A percentile compares a stretch with the other conserved stretches of the same genome.
Conservation (phyloP, 257 asterid genomes). For the Cruciata laevipes region DNA sequence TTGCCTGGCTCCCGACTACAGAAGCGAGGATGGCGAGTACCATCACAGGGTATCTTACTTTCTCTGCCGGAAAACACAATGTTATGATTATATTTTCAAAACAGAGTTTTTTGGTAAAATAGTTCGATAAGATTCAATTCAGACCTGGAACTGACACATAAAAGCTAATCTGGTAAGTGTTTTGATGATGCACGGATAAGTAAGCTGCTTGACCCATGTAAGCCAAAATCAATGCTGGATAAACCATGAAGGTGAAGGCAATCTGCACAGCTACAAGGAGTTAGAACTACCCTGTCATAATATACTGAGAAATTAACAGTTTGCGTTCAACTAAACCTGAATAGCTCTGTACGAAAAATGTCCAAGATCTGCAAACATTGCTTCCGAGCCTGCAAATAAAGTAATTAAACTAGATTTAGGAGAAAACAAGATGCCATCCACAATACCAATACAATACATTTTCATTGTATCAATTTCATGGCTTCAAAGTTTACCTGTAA, state of each 20-base stretch:
- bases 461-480: not conserved
- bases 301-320: not conserved
- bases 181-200: slow-evolving; percentile 75
- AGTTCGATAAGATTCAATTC: not conserved
- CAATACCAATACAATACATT: not conserved
- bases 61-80: slow-evolving; percentile 31
- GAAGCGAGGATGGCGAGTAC: slow-evolving; percentile 87
- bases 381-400: slow-evolving; percentile 72
- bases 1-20: slow-evolving; percentile 96
- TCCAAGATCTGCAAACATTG: slow-evolving; percentile 99
- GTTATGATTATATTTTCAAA: not conserved
- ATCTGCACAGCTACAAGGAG: slow-evolving; percentile 43
- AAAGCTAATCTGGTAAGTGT: slow-evolving; percentile 66
- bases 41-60: slow-evolving; percentile 88
- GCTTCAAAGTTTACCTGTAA: slow-evolving; percentile 54
- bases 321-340: slow-evolving; percentile 41
- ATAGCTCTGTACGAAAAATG: slow-evolving; percentile 89
- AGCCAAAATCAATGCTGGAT: slow-evolving; percentile 85
- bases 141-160: slow-evolving; percentile 95
- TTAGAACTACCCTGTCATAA: slow-evolving; percentile 1
- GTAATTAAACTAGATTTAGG: not conserved
- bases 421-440: not conserved
- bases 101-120: not conserved
- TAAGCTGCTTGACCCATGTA: slow-evolving; percentile 99
- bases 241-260: slow-evolving; percentile 92